Conservation (phyloP, 345 rosid genomes). For the Acer yangbiense region DNA sequence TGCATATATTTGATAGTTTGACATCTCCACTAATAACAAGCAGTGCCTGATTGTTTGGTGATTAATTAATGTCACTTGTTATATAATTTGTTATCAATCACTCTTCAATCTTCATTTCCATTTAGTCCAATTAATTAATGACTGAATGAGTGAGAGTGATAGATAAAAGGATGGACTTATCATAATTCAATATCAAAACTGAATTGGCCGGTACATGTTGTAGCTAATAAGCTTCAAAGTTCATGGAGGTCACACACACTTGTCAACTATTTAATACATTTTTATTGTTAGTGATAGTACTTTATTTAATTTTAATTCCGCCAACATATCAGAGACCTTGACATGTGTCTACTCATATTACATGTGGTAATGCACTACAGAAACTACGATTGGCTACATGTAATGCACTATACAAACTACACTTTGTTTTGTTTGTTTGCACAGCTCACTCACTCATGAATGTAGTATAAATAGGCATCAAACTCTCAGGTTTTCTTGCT, state of each 20-base stretch:
- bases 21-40: not conserved
- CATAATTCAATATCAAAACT: not conserved
- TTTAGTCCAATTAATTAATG: not conserved
- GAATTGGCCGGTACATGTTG: conserved; percentile 5
- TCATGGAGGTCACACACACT: not conserved
- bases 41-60: not conserved
- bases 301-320: not conserved
- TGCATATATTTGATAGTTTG: not conserved
- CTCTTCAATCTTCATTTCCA: not conserved
- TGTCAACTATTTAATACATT: conserved; percentile 4
- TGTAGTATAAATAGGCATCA: conserved; percentile 29
- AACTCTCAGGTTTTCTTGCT: conserved; percentile 20
- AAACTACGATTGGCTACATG: too few species aligned
- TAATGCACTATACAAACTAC: too few species aligned
- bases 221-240: conserved; percentile 23
- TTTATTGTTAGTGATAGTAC: not conserved
- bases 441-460: conserved; percentile 8
- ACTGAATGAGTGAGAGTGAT: not conserved
- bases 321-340: not conserved
- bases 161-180: too few species aligned
- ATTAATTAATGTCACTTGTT: too few species aligned
- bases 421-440: not conserved
- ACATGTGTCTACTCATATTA: conserved; percentile 7
- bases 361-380: conserved; percentile 1
- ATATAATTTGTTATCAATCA: not conserved